Evolutionary conservation across 352 stramenopile species (phyloP).

Genomic region (Phytophthora sp.): DNA sequence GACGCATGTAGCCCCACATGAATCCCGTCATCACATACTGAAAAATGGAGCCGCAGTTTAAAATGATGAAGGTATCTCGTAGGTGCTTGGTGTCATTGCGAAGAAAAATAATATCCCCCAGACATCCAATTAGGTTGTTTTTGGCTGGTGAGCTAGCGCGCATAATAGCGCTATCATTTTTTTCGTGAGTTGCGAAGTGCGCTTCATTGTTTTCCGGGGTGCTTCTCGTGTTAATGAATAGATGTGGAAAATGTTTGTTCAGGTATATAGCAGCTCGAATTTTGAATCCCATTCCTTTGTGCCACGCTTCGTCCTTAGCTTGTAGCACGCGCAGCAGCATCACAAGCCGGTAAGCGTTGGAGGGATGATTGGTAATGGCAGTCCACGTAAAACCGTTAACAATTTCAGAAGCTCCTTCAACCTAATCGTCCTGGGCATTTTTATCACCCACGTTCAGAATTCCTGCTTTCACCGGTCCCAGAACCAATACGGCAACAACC

Average conservation of each 20-base stretch:
- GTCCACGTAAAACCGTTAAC: constrained; percentile 9
- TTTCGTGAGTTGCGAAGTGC: too few relatives aligned
- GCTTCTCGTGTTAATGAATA: background rate
- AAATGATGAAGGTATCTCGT: background rate
- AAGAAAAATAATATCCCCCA: background rate
- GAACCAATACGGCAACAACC: background rate
- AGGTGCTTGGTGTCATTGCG: constrained; percentile 5
- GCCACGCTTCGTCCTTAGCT: background rate
- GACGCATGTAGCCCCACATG: constrained; percentile 7
- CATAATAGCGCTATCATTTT: too few relatives aligned
- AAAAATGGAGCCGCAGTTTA: constrained; percentile 4
- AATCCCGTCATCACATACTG: constrained; percentile 7
- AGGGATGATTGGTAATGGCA: background rate
- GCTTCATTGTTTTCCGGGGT: background rate
- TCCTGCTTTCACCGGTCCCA: constrained; percentile 1
- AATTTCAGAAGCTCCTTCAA: constrained; percentile 3
- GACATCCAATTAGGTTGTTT: background rate
- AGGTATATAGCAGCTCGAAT: constrained; percentile 3
- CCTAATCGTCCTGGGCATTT: background rate
- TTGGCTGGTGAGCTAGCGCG: too few relatives aligned
- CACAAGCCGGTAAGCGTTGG: background rate
- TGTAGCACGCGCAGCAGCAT: constrained; percentile 9
- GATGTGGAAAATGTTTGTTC: background rate
- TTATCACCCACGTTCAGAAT: constrained; percentile 1
- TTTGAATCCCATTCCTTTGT: background rate